phyloP scores from a whole-genome alignment of 139 green algal species.

The Choricystis sp. region DNA sequence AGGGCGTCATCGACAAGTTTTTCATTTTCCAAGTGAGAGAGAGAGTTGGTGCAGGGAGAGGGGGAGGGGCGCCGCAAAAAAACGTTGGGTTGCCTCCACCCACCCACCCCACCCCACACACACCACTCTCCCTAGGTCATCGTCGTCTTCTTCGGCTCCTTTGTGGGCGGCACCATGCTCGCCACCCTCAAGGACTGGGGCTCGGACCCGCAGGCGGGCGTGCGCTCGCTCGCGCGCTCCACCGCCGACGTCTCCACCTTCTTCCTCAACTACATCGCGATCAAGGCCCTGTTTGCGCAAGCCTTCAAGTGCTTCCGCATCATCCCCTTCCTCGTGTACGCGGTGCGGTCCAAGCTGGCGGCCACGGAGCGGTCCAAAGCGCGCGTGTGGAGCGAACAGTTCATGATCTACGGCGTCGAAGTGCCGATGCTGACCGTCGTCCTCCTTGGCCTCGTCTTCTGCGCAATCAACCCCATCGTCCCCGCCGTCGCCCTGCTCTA shows the following conservation, averaged over 20 bases:
- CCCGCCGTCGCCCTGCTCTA: not conserved
- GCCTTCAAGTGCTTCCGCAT: not conserved
- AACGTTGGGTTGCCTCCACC: no score
- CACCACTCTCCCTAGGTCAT: no score
- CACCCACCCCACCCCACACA: no score
- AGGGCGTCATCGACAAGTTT: not conserved
- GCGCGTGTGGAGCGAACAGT: not conserved
- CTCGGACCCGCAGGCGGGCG: not conserved
- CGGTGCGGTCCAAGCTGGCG: not conserved
- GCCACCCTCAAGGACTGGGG: not conserved
- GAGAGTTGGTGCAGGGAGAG: no score
- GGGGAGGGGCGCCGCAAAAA: no score
- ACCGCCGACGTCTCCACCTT: not conserved
- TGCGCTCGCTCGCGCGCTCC: not conserved
- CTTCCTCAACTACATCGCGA: not conserved
- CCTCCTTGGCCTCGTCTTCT: not conserved
- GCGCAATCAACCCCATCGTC: not conserved
- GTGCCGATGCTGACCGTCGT: not conserved
- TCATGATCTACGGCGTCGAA: not conserved
- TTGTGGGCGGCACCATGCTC: not conserved
- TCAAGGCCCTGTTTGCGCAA: not conserved
- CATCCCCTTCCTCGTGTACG: not conserved
- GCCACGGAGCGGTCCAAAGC: not conserved
- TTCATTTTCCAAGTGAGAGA: not conserved
- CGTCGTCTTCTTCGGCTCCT: not conserved